Conservation (phyloP, 1,139 yeast species). For the Yamadazyma trypodendri region DNA sequence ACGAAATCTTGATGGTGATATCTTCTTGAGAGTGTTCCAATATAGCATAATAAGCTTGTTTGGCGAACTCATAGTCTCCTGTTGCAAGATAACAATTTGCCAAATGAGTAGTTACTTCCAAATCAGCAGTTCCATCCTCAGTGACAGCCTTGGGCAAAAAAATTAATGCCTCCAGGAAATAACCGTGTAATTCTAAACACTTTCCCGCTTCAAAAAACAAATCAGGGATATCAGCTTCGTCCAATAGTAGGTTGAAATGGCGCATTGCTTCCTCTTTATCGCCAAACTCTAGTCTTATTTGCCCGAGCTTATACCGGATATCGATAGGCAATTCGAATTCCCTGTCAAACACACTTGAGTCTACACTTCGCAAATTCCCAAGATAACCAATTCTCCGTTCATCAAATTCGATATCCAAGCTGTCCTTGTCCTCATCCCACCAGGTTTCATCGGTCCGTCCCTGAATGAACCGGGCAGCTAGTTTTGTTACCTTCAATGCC, state of each 20-base stretch:
- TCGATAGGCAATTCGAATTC: constrained; percentile 70
- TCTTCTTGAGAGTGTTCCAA: constrained; percentile 60
- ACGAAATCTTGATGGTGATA: constrained; percentile 68
- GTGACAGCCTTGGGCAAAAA: constrained; percentile 54
- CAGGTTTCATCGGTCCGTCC: constrained; percentile 66
- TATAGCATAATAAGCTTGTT: constrained; percentile 57
- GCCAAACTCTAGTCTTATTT: constrained; percentile 64
- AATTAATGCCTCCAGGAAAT: constrained; percentile 69
- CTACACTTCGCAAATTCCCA: constrained; percentile 4
- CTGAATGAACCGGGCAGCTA: constrained; percentile 82
- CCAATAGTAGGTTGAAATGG: constrained; percentile 59
- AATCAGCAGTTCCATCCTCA: constrained; percentile 40
- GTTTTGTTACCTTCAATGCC: constrained; percentile 65
- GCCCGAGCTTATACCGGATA: constrained; percentile 77
- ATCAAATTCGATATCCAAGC: constrained; percentile 61
- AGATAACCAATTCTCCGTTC: constrained; percentile 48
- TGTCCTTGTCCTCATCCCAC: constrained; percentile 79
- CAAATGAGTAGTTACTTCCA: constrained; percentile 54
- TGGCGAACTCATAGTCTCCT: constrained; percentile 70
- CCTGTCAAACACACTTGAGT: constrained; percentile 21
- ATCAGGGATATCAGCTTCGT: constrained; percentile 66
- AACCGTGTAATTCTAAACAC: constrained; percentile 65
- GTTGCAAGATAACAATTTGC: constrained; percentile 79
- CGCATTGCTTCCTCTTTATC: constrained; percentile 67
- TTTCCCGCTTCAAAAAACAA: constrained; percentile 75